A percentile compares a stretch with the other conserved stretches of the same genome.
These are phyloP conservation scores for Aegilops bicornis DNA, from an alignment of 176 grass and related monocot species.

Conservation along the genomic window DNA sequence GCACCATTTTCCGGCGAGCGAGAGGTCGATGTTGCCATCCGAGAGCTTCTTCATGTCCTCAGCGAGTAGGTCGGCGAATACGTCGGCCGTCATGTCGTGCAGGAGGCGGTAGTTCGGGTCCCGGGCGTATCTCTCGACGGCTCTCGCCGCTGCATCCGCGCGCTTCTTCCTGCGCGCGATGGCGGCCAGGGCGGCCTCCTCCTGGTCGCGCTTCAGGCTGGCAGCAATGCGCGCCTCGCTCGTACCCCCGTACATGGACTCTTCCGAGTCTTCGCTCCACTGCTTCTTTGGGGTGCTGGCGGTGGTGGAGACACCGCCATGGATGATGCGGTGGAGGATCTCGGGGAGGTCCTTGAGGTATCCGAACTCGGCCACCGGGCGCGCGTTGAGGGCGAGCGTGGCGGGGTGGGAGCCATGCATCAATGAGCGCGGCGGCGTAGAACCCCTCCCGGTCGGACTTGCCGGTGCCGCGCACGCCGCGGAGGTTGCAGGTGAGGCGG, in stretches of 20 bases:
- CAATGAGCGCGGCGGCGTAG: slow-evolving; percentile 65
- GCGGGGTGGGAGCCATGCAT: slow-evolving; percentile 57
- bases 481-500: slow-evolving; percentile 51
- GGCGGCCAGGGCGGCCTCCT: slow-evolving; percentile 15
- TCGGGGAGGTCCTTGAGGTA: slow-evolving; percentile 84
- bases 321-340: slow-evolving; percentile 69
- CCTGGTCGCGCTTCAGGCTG: slow-evolving; percentile 32
- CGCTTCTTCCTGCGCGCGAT: slow-evolving; percentile 29
- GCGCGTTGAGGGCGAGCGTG: slow-evolving; percentile 64
- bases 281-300: slow-evolving; percentile 24
- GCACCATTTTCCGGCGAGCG: slow-evolving; percentile 76
- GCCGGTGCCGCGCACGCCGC: slow-evolving; percentile 67
- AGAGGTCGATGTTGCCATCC: slow-evolving; percentile 40
- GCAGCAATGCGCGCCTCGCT: slow-evolving; percentile 38
- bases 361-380: slow-evolving; percentile 42
- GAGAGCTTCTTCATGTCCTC: slow-evolving; percentile 51
- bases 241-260: not conserved
- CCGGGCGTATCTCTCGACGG: slow-evolving; percentile 44
- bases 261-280: not conserved
- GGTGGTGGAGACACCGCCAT: slow-evolving; percentile 22
- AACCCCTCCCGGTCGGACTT: slow-evolving; percentile 83
- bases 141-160: slow-evolving; percentile 29
- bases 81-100: slow-evolving; percentile 48
- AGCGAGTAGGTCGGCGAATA: slow-evolving; percentile 51
- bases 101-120: slow-evolving; percentile 53